A percentile compares a stretch with the other conserved stretches of the same genome.
Evolutionary conservation across 108 stramenopile genomes (phyloP).

Genomic region (Phaeodactylum tricornutum): DNA sequence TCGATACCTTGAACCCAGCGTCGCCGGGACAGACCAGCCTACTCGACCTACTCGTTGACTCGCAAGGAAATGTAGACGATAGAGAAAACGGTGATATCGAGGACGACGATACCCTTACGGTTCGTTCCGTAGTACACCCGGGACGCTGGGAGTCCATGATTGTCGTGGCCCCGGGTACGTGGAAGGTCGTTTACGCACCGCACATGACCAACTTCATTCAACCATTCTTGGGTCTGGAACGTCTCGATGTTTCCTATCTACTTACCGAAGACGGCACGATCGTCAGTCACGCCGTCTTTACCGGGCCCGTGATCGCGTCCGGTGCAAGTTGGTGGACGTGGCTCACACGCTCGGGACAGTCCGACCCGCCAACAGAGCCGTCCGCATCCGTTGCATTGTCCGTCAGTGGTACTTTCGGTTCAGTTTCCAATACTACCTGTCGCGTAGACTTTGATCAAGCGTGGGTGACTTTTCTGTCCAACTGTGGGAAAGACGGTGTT

Average conservation of each 20-base stretch:
- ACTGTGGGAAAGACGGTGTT: not conserved
- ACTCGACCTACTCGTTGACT: slow-evolving; percentile 19
- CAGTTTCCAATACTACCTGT: slow-evolving; percentile 37
- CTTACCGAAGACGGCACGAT: slow-evolving; percentile 42
- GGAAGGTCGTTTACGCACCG: slow-evolving; percentile 60
- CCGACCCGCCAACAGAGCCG: too few relatives aligned
- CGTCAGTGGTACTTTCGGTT: slow-evolving; percentile 59
- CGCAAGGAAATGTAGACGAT: too few relatives aligned
- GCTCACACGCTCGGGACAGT: too few relatives aligned
- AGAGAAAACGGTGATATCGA: too few relatives aligned
- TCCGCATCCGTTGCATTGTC: slow-evolving; percentile 25
- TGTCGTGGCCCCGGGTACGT: slow-evolving; percentile 48
- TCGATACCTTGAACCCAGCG: slow-evolving; percentile 25
- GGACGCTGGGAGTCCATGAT: slow-evolving; percentile 37
- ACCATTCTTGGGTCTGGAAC: slow-evolving; percentile 31
- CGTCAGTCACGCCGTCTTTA: slow-evolving; percentile 43
- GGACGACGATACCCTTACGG: too few relatives aligned
- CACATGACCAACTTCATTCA: slow-evolving; percentile 52
- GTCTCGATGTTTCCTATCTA: too few relatives aligned
- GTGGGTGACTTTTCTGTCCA: slow-evolving; percentile 31
- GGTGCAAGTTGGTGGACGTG: not conserved
- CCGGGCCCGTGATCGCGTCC: slow-evolving; percentile 12
- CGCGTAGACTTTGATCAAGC: slow-evolving; percentile 70
- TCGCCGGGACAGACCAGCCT: slow-evolving; percentile 22
- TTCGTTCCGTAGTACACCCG: too few relatives aligned